These are phyloP conservation scores for Russula sp. DNA, from an alignment of 768 basidiomycete species.

Conservation along the genomic window DNA sequence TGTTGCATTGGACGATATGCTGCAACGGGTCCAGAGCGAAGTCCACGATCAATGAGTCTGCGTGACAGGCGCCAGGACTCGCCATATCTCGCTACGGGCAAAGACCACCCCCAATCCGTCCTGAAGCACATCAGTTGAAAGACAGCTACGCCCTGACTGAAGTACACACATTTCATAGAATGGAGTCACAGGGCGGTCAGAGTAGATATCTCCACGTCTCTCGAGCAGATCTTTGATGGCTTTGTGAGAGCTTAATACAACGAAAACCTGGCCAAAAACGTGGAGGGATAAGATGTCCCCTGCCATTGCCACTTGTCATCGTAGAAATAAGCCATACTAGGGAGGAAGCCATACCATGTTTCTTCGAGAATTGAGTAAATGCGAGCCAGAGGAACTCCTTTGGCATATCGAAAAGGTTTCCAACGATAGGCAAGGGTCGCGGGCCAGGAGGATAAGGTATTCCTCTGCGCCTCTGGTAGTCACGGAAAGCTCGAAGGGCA, in stretches of 20 bases:
- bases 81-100: background rate
- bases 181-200: slow-evolving; percentile 5
- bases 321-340: background rate
- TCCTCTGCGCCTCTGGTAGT: background rate
- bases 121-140: background rate
- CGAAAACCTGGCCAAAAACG: background rate
- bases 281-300: slow-evolving; percentile 7
- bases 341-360: slow-evolving; percentile 1
- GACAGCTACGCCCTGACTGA: too few species aligned
- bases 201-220: slow-evolving; percentile 6
- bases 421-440: slow-evolving; percentile 3
- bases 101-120: background rate
- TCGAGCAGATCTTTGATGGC: slow-evolving; percentile 9
- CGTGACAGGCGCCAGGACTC: background rate
- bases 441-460: slow-evolving; percentile 16
- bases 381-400: slow-evolving; percentile 7
- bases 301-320: background rate
- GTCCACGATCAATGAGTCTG: background rate
- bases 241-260: slow-evolving; percentile 3
- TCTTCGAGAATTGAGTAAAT: background rate
- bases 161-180: background rate
- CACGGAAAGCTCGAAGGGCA: background rate
- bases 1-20: slow-evolving; percentile 1
- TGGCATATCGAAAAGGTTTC: slow-evolving; percentile 13
- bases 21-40: background rate